A percentile compares a stretch with the other conserved stretches of the same genome.
Conservation (phyloP, 306 rosid genomes). For the Glycine latifolia region DNA sequence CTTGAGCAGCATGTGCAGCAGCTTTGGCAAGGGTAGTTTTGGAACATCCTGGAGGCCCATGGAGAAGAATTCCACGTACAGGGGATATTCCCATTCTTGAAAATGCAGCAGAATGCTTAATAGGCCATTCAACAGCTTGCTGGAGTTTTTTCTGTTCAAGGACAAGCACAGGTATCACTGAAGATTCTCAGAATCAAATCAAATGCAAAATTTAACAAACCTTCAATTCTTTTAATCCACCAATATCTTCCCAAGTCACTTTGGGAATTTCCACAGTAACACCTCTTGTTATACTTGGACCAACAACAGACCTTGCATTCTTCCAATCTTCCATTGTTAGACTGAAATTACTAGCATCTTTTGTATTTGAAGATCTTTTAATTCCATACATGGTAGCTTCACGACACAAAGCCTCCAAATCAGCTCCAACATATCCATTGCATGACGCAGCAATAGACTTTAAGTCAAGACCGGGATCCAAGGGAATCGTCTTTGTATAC, state of each 20-base stretch:
- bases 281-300: conserved; percentile 95
- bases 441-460: conserved; percentile 78
- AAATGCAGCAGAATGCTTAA: conserved; percentile 72
- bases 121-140: conserved; percentile 96
- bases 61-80: conserved; percentile 88
- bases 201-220: conserved; percentile 55
- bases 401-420: conserved; percentile 83
- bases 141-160: conserved; percentile 78
- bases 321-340: conserved; percentile 81
- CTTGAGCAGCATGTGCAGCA: conserved; percentile 91
- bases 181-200: conserved; percentile 38
- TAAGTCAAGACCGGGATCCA: conserved; percentile 66
- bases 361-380: conserved; percentile 61
- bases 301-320: conserved; percentile 69
- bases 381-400: conserved; percentile 70
- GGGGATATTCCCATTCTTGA: conserved; percentile 88
- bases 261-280: conserved; percentile 86
- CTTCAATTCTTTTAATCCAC: conserved; percentile 88
- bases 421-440: conserved; percentile 97
- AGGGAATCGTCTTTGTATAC: conserved; percentile 77
- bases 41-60: conserved; percentile 98
- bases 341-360: conserved; percentile 50
- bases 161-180: conserved; percentile 30
- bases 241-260: conserved; percentile 93
- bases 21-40: conserved; percentile 98